Evolutionary conservation across 2,329 filamentous ascomycete genomes (phyloP).

Genomic region (Fusarium odoratissimum): DNA sequence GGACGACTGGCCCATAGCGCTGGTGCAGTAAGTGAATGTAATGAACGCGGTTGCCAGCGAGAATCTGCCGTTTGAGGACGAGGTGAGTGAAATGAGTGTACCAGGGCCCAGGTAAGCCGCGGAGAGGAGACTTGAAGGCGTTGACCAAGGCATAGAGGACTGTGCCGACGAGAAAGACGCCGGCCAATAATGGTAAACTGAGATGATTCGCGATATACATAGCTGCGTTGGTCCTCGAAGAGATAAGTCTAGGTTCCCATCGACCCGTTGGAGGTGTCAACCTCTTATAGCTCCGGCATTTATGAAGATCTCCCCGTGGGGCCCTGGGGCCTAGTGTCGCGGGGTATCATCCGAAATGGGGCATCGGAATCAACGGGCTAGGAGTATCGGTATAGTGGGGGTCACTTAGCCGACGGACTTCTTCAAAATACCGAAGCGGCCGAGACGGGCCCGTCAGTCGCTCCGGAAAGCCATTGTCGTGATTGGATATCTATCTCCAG

Average conservation of each 20-base stretch:
- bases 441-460: too few relatives aligned
- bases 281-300: accelerated
- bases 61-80: not conserved
- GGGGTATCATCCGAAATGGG: not conserved
- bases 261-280: accelerated
- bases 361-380: not conserved
- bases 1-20: not conserved
- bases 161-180: not conserved
- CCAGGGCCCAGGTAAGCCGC: conserved; percentile 11
- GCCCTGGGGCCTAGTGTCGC: accelerated
- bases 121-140: not conserved
- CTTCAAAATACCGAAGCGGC: accelerated
- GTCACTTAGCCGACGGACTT: not conserved
- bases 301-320: not conserved
- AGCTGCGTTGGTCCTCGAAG: accelerated
- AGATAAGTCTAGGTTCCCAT: accelerated
- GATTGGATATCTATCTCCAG: accelerated
- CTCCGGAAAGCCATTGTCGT: accelerated
- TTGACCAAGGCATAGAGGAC: not conserved
- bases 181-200: accelerated
- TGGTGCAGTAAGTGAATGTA: conserved; percentile 9
- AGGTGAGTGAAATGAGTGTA: conserved; percentile 19
- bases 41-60: conserved; percentile 11
- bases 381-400: not conserved
- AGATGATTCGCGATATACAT: not conserved